These are phyloP conservation scores for Ophiocordyceps australis DNA, from an alignment of 2,329 filamentous ascomycete species.

Conservation along the genomic window DNA sequence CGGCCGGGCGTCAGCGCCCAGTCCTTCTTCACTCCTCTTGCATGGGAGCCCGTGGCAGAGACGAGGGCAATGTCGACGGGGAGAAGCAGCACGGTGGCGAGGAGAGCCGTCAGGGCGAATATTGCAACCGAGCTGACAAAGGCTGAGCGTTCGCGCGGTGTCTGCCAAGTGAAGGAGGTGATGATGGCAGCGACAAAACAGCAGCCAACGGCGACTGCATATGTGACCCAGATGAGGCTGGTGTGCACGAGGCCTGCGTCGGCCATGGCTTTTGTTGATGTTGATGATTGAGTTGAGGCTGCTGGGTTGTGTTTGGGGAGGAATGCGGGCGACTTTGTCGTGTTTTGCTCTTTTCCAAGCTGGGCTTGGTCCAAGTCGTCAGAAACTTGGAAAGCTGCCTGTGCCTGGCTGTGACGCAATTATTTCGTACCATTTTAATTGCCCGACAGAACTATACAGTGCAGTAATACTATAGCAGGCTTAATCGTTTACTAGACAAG, in stretches of 20 bases:
- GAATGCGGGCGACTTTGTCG: too few relatives aligned
- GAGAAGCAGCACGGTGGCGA: conserved; percentile 81
- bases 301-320: too few relatives aligned
- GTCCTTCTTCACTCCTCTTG: conserved; percentile 70
- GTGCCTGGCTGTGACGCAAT: too few relatives aligned
- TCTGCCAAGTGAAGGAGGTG: conserved; percentile 85
- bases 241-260: conserved; percentile 54
- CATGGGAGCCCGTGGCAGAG: conserved; percentile 65
- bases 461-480: too few relatives aligned
- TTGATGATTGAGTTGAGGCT: too few relatives aligned
- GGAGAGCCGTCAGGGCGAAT: conserved; percentile 67
- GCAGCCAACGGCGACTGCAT: conserved; percentile 63
- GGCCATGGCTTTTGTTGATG: conserved; percentile 15
- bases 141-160: conserved; percentile 67
- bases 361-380: too few relatives aligned
- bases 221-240: conserved; percentile 87
- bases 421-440: too few relatives aligned
- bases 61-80: conserved; percentile 93
- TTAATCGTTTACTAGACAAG: too few relatives aligned
- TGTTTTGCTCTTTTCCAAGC: too few relatives aligned
- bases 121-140: conserved; percentile 73
- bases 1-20: conserved; percentile 82
- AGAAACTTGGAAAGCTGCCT: too few relatives aligned
- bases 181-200: conserved; percentile 62
- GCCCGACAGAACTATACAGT: too few relatives aligned